Evolutionary conservation across 176 grass and related monocot species (phyloP).

Genomic region (Carex pumila): DNA sequence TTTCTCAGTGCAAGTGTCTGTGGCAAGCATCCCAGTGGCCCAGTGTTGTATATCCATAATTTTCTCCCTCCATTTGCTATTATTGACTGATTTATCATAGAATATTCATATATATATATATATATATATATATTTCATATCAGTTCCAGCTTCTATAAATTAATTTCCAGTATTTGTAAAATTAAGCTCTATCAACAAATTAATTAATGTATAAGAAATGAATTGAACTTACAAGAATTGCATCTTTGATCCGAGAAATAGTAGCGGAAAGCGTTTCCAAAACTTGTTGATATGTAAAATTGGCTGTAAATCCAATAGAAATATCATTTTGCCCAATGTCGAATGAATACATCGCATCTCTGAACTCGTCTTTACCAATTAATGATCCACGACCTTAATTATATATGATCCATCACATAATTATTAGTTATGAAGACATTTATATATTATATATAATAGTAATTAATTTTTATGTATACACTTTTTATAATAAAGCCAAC

Average conservation of each 20-base stretch:
- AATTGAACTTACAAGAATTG: slow-evolving; percentile 23
- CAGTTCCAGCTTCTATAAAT: not conserved
- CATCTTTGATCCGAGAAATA: slow-evolving; percentile 25
- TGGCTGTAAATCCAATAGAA: not conserved
- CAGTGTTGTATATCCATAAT: slow-evolving; percentile 42
- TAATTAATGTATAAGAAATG: too few relatives aligned
- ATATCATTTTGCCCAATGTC: slow-evolving; percentile 55
- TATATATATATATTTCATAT: not conserved
- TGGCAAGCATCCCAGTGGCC: slow-evolving; percentile 38
- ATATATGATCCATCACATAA: not conserved
- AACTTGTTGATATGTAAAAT: slow-evolving; percentile 18
- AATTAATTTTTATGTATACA: too few relatives aligned
- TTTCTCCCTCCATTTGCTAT: slow-evolving; percentile 32
- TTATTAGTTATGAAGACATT: not conserved
- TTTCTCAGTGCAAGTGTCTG: slow-evolving; percentile 24
- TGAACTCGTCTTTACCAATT: slow-evolving; percentile 26
- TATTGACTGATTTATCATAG: slow-evolving; percentile 20
- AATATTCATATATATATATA: not conserved
- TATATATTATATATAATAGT: not conserved
- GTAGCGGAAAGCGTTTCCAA: slow-evolving; percentile 12
- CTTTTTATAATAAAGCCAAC: too few relatives aligned
- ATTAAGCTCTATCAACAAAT: too few relatives aligned
- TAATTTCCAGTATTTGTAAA: too few relatives aligned
- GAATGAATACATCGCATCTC: slow-evolving; percentile 29
- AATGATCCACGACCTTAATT: slow-evolving; percentile 16